Conservation (phyloP, 495 filamentous ascomycete genomes). For the Jackrogersella multiformis region DNA sequence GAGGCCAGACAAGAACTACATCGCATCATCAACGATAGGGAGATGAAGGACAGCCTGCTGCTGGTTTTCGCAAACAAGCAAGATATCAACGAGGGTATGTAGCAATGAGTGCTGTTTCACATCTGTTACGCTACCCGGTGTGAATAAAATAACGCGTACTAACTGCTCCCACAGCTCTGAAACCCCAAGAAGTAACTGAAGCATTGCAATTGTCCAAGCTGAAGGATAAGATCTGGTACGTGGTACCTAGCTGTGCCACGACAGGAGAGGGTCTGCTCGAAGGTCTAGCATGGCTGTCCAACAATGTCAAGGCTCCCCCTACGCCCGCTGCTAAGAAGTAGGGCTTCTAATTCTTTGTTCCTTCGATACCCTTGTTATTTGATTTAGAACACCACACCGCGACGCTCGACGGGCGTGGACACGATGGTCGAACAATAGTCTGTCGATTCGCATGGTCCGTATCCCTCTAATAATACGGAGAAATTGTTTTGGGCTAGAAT, state of each 20-base stretch:
- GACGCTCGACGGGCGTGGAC: background rate
- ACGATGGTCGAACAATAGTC: background rate
- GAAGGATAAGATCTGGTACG: conserved; percentile 94
- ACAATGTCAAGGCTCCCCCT: conserved; percentile 85
- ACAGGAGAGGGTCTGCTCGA: conserved; percentile 99
- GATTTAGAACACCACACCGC: conserved; percentile 21
- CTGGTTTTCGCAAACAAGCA: conserved; percentile 99
- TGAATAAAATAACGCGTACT: background rate
- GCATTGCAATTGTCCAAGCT: conserved; percentile 89
- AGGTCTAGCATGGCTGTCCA: conserved; percentile 98
- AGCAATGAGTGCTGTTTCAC: background rate
- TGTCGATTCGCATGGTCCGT: background rate
- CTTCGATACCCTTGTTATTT: conserved; percentile 36
- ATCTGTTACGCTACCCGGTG: background rate
- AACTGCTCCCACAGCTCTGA: conserved; percentile 70
- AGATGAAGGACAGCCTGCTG: conserved; percentile 95
- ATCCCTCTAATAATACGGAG: conserved; percentile 21
- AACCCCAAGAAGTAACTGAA: conserved; percentile 85
- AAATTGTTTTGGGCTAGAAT: conserved; percentile 22
- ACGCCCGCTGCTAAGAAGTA: conserved; percentile 62
- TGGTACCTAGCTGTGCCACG: conserved; percentile 99
- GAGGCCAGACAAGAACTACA: conserved; percentile 99
- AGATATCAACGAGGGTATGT: conserved; percentile 99
- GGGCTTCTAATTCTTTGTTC: conserved; percentile 31
- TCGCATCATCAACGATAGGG: conserved; percentile 99